Evolutionary conservation across 331 rosid genomes (phyloP).

Genomic region (Rosa hybrid): DNA sequence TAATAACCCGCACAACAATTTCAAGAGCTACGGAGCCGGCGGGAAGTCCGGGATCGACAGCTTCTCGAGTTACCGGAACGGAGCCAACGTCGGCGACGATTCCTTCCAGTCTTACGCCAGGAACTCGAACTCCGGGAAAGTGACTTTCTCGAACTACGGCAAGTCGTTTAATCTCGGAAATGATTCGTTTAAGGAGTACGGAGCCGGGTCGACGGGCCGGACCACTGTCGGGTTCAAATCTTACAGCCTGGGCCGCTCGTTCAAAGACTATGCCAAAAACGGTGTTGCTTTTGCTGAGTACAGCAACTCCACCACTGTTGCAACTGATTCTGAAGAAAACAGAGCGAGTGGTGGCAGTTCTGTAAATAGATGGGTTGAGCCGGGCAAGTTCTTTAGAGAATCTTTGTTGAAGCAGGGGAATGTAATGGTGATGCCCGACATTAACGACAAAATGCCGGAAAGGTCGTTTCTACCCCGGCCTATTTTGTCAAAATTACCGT

Average conservation of each 20-base stretch:
- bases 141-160: constrained; percentile 64
- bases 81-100: constrained; percentile 73
- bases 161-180: constrained; percentile 79
- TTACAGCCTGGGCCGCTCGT: constrained; percentile 63
- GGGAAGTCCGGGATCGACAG: constrained; percentile 48
- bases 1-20: constrained; percentile 63
- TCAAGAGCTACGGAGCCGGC: constrained; percentile 56
- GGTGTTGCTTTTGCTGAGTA: constrained; percentile 58
- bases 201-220: constrained; percentile 52
- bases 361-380: constrained; percentile 55
- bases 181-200: constrained; percentile 75
- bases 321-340: neutral
- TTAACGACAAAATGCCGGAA: constrained; percentile 65
- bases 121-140: constrained; percentile 50
- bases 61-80: constrained; percentile 62
- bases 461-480: constrained; percentile 74
- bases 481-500: constrained; percentile 56
- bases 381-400: constrained; percentile 83
- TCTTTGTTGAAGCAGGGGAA: constrained; percentile 56
- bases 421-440: constrained; percentile 68
- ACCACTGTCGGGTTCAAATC: constrained; percentile 54
- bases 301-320: constrained; percentile 33
- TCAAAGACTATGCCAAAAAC: constrained; percentile 48
- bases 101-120: constrained; percentile 61
- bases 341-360: constrained; percentile 28